Evolutionary conservation across 345 rosid species (phyloP), one percentile per base, ranked within the genome.

Genomic region (Microthlaspi erraticum): DNA sequence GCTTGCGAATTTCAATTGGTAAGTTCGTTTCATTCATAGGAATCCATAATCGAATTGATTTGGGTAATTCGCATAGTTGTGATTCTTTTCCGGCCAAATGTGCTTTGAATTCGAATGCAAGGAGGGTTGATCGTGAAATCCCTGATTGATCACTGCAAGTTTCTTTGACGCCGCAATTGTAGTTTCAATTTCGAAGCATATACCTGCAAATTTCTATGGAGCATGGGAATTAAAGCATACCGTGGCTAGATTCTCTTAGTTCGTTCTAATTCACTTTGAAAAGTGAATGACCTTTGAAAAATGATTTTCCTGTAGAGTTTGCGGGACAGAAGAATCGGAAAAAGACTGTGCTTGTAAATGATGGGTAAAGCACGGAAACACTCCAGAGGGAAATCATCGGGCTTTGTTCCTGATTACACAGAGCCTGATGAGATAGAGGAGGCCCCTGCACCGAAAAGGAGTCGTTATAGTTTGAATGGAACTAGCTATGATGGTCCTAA

Each of bases 321-420:
- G 48, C 42, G 48, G 86, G 91, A 56, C 84, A 77, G 82, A 84
- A 81, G 75, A 26, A 2, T 5, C 29, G 29, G 29, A 26, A 80
- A 74, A 78, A 66, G 68, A 72, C 73, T 68, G 39, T 66, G 71
- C 38, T 60, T 82, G 2, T 81, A 70, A 80, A 44, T 46, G 60
- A 88, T 86, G 94, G 90, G 88, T 56, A 93, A 93, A 79, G 86
- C 91, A 5, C 71, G 83, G 67, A 84, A 88, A 74, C 81, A 77
- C 73, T 80, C 85, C 10, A 86, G 88, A 81, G 90, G 88, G 65
- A 84, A 57, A 50, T 77, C 87, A 42, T 79, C 91, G 39, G 88
- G 88, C 51, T 87, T 82, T 75, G 81, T 81, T 66, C 87, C 87
- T 0, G 90, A 83, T 60, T 85, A 80, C 59, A 57, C 85, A 44